Evolutionary conservation across 2,329 filamentous ascomycete species (phyloP), one percentile per base, ranked within the genome.

Genomic region (Fusarium sp.): DNA sequence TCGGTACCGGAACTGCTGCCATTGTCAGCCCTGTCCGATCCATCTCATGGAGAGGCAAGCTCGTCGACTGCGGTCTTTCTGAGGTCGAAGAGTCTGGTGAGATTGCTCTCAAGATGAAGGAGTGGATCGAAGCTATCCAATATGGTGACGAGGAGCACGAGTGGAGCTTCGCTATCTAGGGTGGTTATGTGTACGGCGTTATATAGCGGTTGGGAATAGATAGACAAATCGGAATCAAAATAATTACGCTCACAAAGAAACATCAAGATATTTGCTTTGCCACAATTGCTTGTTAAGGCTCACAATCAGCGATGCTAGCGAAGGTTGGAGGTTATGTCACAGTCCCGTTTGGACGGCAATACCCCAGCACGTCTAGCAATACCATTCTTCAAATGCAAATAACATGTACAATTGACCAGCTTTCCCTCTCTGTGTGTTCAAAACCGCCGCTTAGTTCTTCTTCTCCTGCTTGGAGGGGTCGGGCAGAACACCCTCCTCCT

Each of bases 111-210:
- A 88, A 88, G 81, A 94, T 99, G 91, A 97, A 97, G 89, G 88
- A 91, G 75, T 99, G 96, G 96, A 98, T 99, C 68, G 94, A 97
- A 84, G 91, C 84, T 28, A 94, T 97, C 73, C 95, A 98, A 83
- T 98, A 98, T 79, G 96, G 96, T 69, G 94, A 98, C 70, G 92
- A 95, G 81, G 88, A 93, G 79, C 93, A 98, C 79, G 87, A 90
- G 71, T 99, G 96, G 96, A 98, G 94, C 85, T 90, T 90, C 74
- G 73, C 83, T 48, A 49, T 68, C 42, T 65, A 67, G 39, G 46
- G 49, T 62, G 49, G 41, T 62, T 62, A 34, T 58, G 63, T 58
- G 48, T 42, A 67, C 34, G 64, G 63, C 56, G 64, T 67, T 63
- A 57, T 62, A 62, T 57, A 67, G 50, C 56, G 62, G 44, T 23